Conservation (phyloP, 2,329 filamentous ascomycete genomes). For the Aspergillus sergii region DNA sequence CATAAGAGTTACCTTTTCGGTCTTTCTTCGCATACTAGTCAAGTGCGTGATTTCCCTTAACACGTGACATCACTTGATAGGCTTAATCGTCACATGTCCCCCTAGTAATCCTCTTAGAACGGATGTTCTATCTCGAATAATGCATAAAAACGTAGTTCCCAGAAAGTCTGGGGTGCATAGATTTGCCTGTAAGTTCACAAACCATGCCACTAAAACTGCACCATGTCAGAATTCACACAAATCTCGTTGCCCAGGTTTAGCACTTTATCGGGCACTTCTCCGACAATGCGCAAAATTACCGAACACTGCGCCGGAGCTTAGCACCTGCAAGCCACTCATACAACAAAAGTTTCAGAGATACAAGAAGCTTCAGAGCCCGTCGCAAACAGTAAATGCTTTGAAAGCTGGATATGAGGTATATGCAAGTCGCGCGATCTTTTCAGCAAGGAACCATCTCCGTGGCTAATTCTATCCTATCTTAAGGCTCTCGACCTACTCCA, state of each 20-base stretch:
- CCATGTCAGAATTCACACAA: neutral
- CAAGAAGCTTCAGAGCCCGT: slow-evolving; percentile 41
- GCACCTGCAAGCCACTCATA: slow-evolving; percentile 33
- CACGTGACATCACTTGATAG: slow-evolving; percentile 17
- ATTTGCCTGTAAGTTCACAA: slow-evolving; percentile 43
- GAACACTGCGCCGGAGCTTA: slow-evolving; percentile 23
- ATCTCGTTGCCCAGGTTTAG: slow-evolving; percentile 35
- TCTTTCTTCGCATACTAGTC: neutral
- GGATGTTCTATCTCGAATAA: slow-evolving; percentile 23
- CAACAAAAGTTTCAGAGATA: slow-evolving; percentile 43
- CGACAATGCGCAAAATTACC: slow-evolving; percentile 41
- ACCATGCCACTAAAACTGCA: neutral
- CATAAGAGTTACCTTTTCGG: neutral
- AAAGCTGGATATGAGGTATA: slow-evolving; percentile 46
- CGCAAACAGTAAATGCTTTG: slow-evolving; percentile 41
- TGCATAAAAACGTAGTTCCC: slow-evolving; percentile 41
- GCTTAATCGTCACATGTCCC: slow-evolving; percentile 1
- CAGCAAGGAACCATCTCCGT: neutral
- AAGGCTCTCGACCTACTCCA: slow-evolving; percentile 44
- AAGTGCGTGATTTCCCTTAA: neutral
- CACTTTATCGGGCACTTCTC: slow-evolving; percentile 50
- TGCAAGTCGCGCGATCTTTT: neutral
- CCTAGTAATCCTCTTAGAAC: neutral
- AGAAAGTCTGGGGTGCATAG: slow-evolving; percentile 43
- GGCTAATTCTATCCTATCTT: slow-evolving; percentile 10